These are phyloP conservation scores for Centella asiatica DNA, from an alignment of 129 eudicot species.

Conservation along the genomic window DNA sequence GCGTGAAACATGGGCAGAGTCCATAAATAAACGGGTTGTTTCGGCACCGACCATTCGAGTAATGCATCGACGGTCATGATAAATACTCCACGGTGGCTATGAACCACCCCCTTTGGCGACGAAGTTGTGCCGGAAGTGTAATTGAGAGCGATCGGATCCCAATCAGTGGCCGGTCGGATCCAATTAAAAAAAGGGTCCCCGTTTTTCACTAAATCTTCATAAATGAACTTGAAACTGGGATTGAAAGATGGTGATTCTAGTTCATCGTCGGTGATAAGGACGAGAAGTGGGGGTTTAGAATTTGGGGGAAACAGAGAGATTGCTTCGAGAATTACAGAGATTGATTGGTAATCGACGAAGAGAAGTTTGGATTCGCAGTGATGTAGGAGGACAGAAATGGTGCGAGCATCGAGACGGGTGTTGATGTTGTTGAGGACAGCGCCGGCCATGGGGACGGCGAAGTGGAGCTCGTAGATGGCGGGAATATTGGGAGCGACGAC, in stretches of 20 bases:
- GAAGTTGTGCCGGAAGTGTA: constrained; percentile 63
- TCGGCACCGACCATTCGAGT: constrained; percentile 48
- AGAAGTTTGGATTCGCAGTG: constrained; percentile 24
- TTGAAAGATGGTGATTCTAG: background rate
- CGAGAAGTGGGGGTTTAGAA: background rate
- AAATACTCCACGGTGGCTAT: constrained; percentile 50
- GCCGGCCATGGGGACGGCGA: constrained; percentile 34
- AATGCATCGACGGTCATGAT: constrained; percentile 34
- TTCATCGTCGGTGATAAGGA: constrained; percentile 22
- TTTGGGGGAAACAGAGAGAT: background rate
- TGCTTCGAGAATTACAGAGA: background rate
- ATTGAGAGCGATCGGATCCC: constrained; percentile 48
- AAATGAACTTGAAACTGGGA: constrained; percentile 8
- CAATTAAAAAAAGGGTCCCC: constrained; percentile 46
- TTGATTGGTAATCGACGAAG: constrained; percentile 17
- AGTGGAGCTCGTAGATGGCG: constrained; percentile 34
- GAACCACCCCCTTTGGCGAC: constrained; percentile 51
- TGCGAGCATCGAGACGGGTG: constrained; percentile 32
- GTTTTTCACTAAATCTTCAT: constrained; percentile 26
- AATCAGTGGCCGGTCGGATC: constrained; percentile 43
- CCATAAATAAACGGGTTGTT: constrained; percentile 52
- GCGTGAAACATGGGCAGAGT: constrained; percentile 81
- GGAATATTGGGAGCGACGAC: constrained; percentile 28
- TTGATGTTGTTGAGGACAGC: constrained; percentile 31
- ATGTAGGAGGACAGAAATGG: constrained; percentile 19